Conservation (phyloP, 176 grass and related monocot genomes). For the Oryza punctata region DNA sequence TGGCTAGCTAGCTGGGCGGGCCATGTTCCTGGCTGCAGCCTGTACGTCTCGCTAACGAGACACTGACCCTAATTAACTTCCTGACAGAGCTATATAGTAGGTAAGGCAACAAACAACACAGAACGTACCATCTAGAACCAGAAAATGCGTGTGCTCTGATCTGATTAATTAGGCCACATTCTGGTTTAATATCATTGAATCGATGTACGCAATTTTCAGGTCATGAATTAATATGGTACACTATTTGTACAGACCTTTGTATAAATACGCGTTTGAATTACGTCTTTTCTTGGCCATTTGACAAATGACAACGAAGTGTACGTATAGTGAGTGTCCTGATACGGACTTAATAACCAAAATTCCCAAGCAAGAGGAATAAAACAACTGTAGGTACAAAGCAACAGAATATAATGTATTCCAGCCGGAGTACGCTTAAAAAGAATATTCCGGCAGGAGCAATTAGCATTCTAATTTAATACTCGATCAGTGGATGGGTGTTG, state of each 20-base stretch:
- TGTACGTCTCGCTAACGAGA: not conserved
- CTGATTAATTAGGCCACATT: not conserved
- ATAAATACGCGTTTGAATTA: too few species aligned
- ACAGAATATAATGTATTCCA: not conserved
- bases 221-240: too few species aligned
- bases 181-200: too few species aligned
- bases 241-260: too few species aligned
- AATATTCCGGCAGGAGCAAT: too few species aligned
- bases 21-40: not conserved
- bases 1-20: not conserved
- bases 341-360: not conserved
- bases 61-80: not conserved
- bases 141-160: not conserved
- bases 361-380: not conserved
- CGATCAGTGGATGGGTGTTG: too few species aligned
- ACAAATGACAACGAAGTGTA: not conserved
- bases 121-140: not conserved
- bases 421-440: not conserved
- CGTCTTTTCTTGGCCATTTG: too few species aligned
- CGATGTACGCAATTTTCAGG: too few species aligned
- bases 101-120: not conserved
- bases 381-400: not conserved
- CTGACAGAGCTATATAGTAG: not conserved
- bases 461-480: too few species aligned
- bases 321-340: not conserved